These are phyloP conservation scores for Auxenochlorella pyrenoidosa DNA, from an alignment of 139 green algal genomes.

Conservation along the genomic window DNA sequence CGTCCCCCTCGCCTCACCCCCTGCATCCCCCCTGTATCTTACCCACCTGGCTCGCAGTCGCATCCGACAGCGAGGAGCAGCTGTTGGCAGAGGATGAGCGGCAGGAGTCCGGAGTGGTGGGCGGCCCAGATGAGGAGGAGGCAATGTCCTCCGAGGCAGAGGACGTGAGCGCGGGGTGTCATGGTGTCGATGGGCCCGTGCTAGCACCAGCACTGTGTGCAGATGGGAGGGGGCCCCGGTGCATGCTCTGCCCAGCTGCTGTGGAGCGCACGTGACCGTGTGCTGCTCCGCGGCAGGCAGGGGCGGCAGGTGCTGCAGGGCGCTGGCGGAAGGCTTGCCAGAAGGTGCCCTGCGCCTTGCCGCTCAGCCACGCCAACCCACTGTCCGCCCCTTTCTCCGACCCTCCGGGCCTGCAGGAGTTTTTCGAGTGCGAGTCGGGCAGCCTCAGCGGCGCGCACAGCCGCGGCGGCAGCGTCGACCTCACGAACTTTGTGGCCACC, in stretches of 20 bases:
- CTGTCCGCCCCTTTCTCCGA: not conserved
- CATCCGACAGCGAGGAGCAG: conserved; percentile 32
- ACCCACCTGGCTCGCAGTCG: not conserved
- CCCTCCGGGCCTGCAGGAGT: conserved; percentile 35
- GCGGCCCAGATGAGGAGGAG: not conserved
- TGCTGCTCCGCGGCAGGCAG: not conserved
- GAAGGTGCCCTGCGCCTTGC: not conserved
- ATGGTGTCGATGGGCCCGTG: not conserved
- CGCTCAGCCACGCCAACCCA: not conserved
- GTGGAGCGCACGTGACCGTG: not conserved
- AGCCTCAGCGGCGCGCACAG: conserved; percentile 15
- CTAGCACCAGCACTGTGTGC: no score
- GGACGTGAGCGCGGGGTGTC: not conserved
- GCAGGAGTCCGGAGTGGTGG: conserved; percentile 6
- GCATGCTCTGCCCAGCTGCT: no score
- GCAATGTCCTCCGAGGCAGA: conserved; percentile 15
- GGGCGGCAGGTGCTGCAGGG: no score
- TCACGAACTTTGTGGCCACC: conserved; percentile 12
- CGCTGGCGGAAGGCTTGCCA: not conserved
- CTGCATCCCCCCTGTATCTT: no score
- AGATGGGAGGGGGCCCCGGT: no score
- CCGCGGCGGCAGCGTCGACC: conserved; percentile 19
- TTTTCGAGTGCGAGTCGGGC: conserved; percentile 52
- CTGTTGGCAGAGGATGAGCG: conserved; percentile 8
- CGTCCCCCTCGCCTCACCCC: no score